Base-by-base conservation (phyloP, 352 stramenopile genomes). In the Pythium chondricola region DNA sequence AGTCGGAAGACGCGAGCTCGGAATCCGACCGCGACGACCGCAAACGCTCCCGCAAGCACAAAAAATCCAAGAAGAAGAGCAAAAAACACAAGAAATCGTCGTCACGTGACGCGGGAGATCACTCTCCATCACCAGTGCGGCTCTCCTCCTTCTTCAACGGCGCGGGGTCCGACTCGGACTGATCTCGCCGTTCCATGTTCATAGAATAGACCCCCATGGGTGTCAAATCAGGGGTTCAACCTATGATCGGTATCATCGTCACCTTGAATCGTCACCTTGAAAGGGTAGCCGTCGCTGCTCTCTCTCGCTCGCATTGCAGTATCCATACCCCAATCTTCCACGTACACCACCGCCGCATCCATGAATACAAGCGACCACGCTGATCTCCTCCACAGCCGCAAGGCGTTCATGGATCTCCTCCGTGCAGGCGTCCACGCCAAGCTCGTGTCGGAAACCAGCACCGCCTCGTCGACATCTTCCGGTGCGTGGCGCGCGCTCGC, bases 101-200 rank as follows among this genome's bases (percentile, higher is more conserved):
- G 26, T 49, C 32, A 1, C 51, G 25, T 22, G 39, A 43, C 29
- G 38, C 47, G 26, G 53, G 54, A 22, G 65, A 77, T 35, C 58
- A 43, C 29, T 89, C 67, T 29, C 61, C 67, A 25, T 89, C 77
- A 36, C 74, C 81, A 25, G 63, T 90, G 56, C 74, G 84, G 24
- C 71, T 98, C 20, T 96, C 84, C 8, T 91, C 86, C n/a, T 98
- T 98, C 58, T 89, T 98, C 48, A 71, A 89, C 31, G 65, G 85
- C 29, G 65, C 29, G 13, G 29, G 65, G 21, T 81, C 65, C 20
- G 68, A 79, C 46, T 54, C 71, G 27, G 67, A 75, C 14, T 61
- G 38, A 49, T 20, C n/a, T n/a, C n/a, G 10, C 20, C 8, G 18
- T 24, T 33, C 13, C 29, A 13, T 33, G 29, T 33, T 33, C 29